Evolutionary conservation across 2,329 filamentous ascomycete species (phyloP).

Genomic region (Phaeosphaeria sp.): DNA sequence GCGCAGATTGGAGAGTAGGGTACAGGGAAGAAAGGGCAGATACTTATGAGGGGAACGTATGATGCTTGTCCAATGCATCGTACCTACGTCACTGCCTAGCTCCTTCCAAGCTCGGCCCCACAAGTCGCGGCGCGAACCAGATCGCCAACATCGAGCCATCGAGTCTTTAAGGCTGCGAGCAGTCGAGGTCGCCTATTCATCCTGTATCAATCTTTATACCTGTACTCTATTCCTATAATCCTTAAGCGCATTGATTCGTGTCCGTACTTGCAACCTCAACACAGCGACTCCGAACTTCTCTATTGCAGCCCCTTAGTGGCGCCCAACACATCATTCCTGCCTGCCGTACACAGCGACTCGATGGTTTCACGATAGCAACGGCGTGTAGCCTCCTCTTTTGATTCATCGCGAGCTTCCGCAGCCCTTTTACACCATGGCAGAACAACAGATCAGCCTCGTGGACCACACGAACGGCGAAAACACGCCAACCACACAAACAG

Average conservation of each 20-base stretch:
- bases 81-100: constrained; percentile 35
- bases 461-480: constrained; percentile 58
- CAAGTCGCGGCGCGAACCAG: constrained; percentile 18
- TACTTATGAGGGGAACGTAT: constrained; percentile 36
- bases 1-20: constrained; percentile 5
- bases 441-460: constrained; percentile 74
- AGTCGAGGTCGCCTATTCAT: background rate
- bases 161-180: background rate
- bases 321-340: constrained; percentile 24
- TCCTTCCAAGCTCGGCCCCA: constrained; percentile 24
- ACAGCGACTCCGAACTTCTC: constrained; percentile 5
- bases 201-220: background rate
- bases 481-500: constrained; percentile 26
- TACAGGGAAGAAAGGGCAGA: constrained; percentile 3
- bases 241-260: background rate
- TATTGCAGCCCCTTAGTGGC: constrained; percentile 26
- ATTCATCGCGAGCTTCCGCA: constrained; percentile 3
- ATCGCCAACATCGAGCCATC: constrained; percentile 21
- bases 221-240: background rate
- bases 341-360: constrained; percentile 23
- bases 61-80: constrained; percentile 19
- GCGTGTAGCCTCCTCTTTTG: constrained; percentile 24
- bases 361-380: constrained; percentile 40
- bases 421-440: constrained; percentile 29
- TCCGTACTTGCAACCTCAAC: constrained; percentile 6